A percentile compares a stretch with the other conserved stretches of the same genome.
phyloP scores from a whole-genome alignment of 192 early-diverging fungal species.

The Allomyces macrogynus region DNA sequence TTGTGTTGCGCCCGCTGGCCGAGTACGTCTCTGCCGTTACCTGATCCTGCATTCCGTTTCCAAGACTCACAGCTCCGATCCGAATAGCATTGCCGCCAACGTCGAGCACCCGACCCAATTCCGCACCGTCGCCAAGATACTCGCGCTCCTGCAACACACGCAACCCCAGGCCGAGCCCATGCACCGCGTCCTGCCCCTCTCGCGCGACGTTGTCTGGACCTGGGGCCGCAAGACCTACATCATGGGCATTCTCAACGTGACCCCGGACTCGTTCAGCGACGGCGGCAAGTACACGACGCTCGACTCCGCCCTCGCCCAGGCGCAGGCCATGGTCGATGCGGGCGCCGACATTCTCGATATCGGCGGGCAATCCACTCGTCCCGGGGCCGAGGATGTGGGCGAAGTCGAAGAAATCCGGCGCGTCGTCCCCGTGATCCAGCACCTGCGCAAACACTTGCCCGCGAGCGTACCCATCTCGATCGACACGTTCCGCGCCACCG shows the following conservation, averaged over 20 bases:
- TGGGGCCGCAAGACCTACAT: constrained; percentile 16
- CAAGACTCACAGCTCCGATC: too few species aligned
- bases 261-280: constrained; percentile 91
- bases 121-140: constrained; percentile 48
- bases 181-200: too few species aligned
- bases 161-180: neutral
- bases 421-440: constrained; percentile 69
- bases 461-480: constrained; percentile 59
- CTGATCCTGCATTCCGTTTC: too few species aligned
- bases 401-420: constrained; percentile 52
- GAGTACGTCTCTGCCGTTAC: constrained; percentile 53
- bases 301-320: constrained; percentile 44
- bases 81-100: constrained; percentile 44
- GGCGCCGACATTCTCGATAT: constrained; percentile 89
- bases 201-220: too few species aligned
- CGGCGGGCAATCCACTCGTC: constrained; percentile 86
- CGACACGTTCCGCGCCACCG: constrained; percentile 72
- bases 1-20: constrained; percentile 79
- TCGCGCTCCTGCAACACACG: constrained; percentile 20
- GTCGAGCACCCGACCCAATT: constrained; percentile 74
- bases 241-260: constrained; percentile 8
- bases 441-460: constrained; percentile 29
- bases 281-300: constrained; percentile 50
- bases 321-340: constrained; percentile 39
- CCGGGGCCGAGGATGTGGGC: constrained; percentile 50